Base-by-base conservation (phyloP, 192 early-diverging fungal genomes). In the Backusella sp. region DNA sequence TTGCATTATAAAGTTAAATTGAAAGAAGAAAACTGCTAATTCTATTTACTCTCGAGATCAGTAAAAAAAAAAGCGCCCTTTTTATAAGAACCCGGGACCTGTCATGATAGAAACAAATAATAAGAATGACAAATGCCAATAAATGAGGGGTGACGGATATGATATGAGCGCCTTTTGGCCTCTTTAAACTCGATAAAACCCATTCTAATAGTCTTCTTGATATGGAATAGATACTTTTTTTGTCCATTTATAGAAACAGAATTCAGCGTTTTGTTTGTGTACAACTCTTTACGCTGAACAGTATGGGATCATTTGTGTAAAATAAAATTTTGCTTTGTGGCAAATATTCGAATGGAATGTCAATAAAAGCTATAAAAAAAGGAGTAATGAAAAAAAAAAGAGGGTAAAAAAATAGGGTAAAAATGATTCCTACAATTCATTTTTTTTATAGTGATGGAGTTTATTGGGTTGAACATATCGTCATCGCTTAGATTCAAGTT, bases 301-400 rank as follows among this genome's bases (percentile, higher is more conserved):
- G 56, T 28, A 62, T 49, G 15, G 46, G 46, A 49, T 49, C 46
- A 49, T 49, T 49, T n/a, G 19, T 19, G 15, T n/a, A 49, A 6
- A 49, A n/a, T 1, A 6, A 19, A n/a, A 0, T 4, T 4, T 4
- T 49, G 4, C 19, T n/a, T 49, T 49, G 46, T 49, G 46, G 14
- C 46, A 49, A 49, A 62, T 62, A 62, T 62, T 23, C 26, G 56
- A 62, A 62, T 62, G 56, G 56, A 62, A 62, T 62, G 56, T 62
- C 56, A 62, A 62, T 62, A 62, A 26, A 62, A 28, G n/a, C 28
- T 9, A 3, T 28, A 62, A 62, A 53, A 52, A 52, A 62, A 62
- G 56, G 56, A 26, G 56, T 62, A 62, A 62, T 62, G 21, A 62
- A 59, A 59, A 23, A 28, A 7, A 2, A 11, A 21, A 28, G 19